phyloP scores from a whole-genome alignment of 306 rosid species.

The Adenanthera pavonina region DNA sequence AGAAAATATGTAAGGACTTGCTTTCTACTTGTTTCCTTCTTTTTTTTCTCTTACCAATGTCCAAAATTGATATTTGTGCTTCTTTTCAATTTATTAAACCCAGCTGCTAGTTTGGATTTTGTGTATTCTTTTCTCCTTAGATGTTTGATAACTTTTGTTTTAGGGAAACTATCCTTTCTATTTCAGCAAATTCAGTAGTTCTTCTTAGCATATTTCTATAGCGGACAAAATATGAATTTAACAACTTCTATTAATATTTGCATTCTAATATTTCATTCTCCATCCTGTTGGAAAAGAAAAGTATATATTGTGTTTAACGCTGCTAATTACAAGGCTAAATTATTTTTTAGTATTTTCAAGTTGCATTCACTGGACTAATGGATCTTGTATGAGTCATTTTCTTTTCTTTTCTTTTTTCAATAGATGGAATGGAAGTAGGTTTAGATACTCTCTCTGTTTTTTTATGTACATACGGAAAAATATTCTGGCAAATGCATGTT shows the following conservation, averaged over 20 bases:
- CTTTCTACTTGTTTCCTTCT: not conserved
- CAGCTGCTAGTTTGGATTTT: constrained; percentile 9
- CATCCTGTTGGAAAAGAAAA: constrained; percentile 26
- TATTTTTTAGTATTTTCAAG: constrained; percentile 19
- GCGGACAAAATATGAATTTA: not conserved
- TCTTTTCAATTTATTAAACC: not conserved
- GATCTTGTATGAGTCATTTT: not conserved
- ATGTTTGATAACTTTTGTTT: not conserved
- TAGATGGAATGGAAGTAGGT: constrained; percentile 21
- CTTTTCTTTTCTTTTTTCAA: not conserved
- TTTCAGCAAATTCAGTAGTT: not conserved
- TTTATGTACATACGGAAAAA: not conserved
- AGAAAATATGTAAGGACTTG: not conserved
- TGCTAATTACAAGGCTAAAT: constrained; percentile 12
- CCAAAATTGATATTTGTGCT: constrained; percentile 16
- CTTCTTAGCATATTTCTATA: not conserved
- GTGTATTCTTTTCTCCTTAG: not conserved
- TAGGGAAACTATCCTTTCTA: not conserved
- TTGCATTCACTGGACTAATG: constrained; percentile 31
- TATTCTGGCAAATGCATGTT: constrained; percentile 31
- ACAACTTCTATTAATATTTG: not conserved
- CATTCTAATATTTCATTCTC: constrained; percentile 4
- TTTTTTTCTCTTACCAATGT: constrained; percentile 2
- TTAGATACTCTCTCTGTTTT: constrained; percentile 10
- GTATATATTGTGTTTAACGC: constrained; percentile 5